Conservation (phyloP, 2,329 filamentous ascomycete genomes). For the Fusarium nelsonii region DNA sequence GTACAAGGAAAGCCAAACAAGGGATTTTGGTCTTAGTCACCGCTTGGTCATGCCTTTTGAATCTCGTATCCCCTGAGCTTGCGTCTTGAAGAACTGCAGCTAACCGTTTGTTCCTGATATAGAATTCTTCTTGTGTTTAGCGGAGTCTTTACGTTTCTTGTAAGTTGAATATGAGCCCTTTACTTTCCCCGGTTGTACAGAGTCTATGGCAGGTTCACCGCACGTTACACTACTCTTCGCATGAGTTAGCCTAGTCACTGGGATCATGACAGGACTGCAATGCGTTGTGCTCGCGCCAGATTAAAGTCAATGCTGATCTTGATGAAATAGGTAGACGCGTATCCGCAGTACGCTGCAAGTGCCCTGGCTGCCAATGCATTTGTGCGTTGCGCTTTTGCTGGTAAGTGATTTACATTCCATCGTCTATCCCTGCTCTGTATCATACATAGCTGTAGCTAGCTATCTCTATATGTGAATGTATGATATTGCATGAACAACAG, state of each 20-base stretch:
- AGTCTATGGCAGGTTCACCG: conserved; percentile 27
- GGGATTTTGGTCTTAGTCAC: conserved; percentile 45
- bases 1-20: conserved; percentile 6
- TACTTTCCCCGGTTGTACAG: conserved; percentile 5
- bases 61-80: conserved; percentile 44
- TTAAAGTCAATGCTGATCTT: conserved; percentile 37
- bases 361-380: conserved; percentile 89
- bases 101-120: conserved; percentile 47
- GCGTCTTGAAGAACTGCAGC: conserved; percentile 37
- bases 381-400: conserved; percentile 80
- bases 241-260: conserved; percentile 5
- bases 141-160: conserved; percentile 89
- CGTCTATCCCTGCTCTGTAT: neutral
- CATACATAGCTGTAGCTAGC: conserved; percentile 17
- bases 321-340: conserved; percentile 73
- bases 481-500: neutral
- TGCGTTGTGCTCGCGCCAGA: conserved; percentile 31
- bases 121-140: conserved; percentile 83
- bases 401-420: conserved; percentile 54
- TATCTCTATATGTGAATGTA: neutral
- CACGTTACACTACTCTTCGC: conserved; percentile 21
- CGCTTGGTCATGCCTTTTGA: conserved; percentile 49
- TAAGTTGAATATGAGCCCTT: conserved; percentile 57
- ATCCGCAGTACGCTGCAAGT: conserved; percentile 79
- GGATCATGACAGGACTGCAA: conserved; percentile 11